Evolutionary conservation across 202 grass and related monocot genomes (phyloP), one percentile per base, ranked within the genome.

Genomic region (Schoenoplectus triqueter): DNA sequence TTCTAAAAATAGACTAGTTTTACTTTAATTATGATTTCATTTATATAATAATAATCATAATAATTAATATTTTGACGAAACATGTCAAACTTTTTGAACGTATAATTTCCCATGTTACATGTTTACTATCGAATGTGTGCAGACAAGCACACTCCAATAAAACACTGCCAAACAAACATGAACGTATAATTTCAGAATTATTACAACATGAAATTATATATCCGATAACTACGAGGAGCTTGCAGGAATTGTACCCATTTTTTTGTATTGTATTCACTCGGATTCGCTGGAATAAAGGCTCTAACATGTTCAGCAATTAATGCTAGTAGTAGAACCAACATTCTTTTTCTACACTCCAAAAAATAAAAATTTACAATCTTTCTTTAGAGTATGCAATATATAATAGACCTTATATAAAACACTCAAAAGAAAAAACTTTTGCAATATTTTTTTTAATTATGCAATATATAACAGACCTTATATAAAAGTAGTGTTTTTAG

Each of bases 201-300:
- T 52, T 10, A 46, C 6, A 47, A 7, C 14, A 6, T 44, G 40
- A 70, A 7, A 7, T 70, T 18, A 4, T 70, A 51, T 73, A 73
- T 73, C 44, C 46, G 47, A 50, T 7, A 73, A 73, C 47, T 73
- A 73, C 47, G 3, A 73, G 70, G 70, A 52, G n/a, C 17, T 51
- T 21, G 8, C 47, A 21, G 18, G 14, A 73, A 73, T 73, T 73
- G 46, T 21, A 51, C 70, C 45, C 1, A 52, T n/a, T 73, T 51
- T 7, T 54, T 75, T 74, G 48, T 74, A 52, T 76, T 55, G 7
- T 59, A 31, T 20, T 49, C 17, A 73, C 17, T 50, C 46, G 4
- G 66, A 68, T 44, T 73, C 45, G 8, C 45, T 13, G 10, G 8
- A 49, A 45, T 71, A 10, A 73, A 50, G 13, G 14, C 19, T 55